These are phyloP conservation scores for Gamarada debralockiae DNA, from an alignment of 495 filamentous ascomycete species.

Conservation along the genomic window DNA sequence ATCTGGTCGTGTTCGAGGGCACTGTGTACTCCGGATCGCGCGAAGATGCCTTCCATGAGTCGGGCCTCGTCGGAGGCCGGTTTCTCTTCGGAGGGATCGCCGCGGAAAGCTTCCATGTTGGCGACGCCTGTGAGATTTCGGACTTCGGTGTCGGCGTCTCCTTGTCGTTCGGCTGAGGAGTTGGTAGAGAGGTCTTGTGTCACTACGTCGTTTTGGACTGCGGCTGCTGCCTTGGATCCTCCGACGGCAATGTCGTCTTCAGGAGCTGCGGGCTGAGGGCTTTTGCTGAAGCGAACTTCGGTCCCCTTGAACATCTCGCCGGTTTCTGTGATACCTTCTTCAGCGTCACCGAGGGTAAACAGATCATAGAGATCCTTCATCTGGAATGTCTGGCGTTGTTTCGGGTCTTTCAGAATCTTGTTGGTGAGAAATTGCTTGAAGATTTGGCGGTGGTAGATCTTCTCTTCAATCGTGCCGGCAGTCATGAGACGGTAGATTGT, in stretches of 20 bases:
- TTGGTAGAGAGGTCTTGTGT: constrained; percentile 32
- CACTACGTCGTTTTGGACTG: constrained; percentile 20
- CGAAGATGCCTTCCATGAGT: constrained; percentile 68
- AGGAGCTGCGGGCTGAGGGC: constrained; percentile 33
- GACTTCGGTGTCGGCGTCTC: constrained; percentile 39
- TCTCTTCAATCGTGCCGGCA: constrained; percentile 97
- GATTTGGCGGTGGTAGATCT: constrained; percentile 97
- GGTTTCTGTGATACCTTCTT: constrained; percentile 74
- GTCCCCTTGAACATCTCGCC: constrained; percentile 78
- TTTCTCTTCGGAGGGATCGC: constrained; percentile 22
- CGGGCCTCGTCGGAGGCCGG: constrained; percentile 19
- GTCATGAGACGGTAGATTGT: constrained; percentile 94
- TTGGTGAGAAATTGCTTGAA: constrained; percentile 95
- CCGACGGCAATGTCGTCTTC: constrained; percentile 25
- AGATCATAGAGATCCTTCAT: constrained; percentile 84
- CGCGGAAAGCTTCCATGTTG: constrained; percentile 47
- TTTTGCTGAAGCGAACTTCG: constrained; percentile 57
- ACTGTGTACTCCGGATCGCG: constrained; percentile 76
- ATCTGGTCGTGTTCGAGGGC: constrained; percentile 88
- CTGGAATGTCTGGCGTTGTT: constrained; percentile 81
- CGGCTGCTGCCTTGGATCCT: constrained; percentile 1
- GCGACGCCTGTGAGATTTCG: constrained; percentile 53
- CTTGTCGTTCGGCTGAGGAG: constrained; percentile 6
- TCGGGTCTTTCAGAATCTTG: constrained; percentile 90
- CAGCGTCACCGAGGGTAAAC: constrained; percentile 71